A percentile compares a stretch with the other conserved stretches of the same genome.
Evolutionary conservation across 176 grass and related monocot genomes (phyloP).

Genomic region (Miscanthus lutarioriparius): DNA sequence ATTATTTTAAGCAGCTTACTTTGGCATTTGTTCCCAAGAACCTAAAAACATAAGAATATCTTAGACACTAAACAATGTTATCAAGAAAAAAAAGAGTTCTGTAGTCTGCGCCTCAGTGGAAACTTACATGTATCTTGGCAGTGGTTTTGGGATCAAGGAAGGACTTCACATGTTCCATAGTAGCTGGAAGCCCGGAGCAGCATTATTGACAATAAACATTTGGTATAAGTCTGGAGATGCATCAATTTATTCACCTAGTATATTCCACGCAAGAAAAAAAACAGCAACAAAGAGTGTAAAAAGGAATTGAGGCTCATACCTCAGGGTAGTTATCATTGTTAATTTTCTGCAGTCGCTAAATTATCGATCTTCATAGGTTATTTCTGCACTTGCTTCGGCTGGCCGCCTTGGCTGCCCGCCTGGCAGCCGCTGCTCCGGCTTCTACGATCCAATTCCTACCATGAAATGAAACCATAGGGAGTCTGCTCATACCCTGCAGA

Average conservation of each 20-base stretch:
- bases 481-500: too few species aligned
- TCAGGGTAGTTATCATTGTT: slow-evolving; percentile 85
- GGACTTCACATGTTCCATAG: slow-evolving; percentile 89
- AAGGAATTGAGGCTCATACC: too few species aligned
- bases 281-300: too few species aligned
- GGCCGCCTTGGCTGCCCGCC: too few species aligned
- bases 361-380: background rate
- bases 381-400: too few species aligned
- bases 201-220: slow-evolving; percentile 95
- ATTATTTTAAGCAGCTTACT: too few species aligned
- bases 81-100: background rate
- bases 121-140: slow-evolving; percentile 92
- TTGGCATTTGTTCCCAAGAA: too few species aligned
- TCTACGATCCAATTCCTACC: too few species aligned
- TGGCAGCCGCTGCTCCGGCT: too few species aligned
- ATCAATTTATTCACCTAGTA: background rate
- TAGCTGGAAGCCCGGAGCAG: slow-evolving; percentile 82
- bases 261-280: background rate
- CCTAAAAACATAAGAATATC: too few species aligned
- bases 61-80: slow-evolving; percentile 7
- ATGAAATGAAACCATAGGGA: too few species aligned
- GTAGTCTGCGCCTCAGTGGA: background rate
- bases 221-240: background rate
- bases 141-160: slow-evolving; percentile 97
- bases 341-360: slow-evolving; percentile 76